Conservation (phyloP, 768 basidiomycete species). For the Kwoniella newhampshirensis region DNA sequence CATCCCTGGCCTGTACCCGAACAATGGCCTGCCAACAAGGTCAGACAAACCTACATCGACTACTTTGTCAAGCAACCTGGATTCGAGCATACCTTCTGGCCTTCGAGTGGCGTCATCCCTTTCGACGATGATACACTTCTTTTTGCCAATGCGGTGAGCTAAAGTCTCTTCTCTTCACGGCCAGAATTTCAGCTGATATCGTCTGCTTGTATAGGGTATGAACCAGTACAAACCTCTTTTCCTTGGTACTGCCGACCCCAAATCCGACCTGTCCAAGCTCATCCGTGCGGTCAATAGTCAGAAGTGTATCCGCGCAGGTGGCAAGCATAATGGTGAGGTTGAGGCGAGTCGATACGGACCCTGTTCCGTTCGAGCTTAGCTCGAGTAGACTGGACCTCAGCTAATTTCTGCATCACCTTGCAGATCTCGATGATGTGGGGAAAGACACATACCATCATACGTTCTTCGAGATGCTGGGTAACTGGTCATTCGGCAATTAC, state of each 20-base stretch:
- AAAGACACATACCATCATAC: slow-evolving; percentile 97
- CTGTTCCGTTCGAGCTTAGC: too few relatives aligned
- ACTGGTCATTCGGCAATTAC: slow-evolving; percentile 99
- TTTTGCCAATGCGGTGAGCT: slow-evolving; percentile 92
- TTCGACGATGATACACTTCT: slow-evolving; percentile 97
- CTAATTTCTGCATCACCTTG: neutral
- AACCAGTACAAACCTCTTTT: slow-evolving; percentile 93
- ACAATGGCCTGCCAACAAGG: slow-evolving; percentile 73
- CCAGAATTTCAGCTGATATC: neutral
- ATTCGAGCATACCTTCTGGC: slow-evolving; percentile 76
- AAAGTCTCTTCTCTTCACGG: neutral
- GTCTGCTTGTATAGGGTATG: slow-evolving; percentile 47
- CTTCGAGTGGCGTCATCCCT: slow-evolving; percentile 87
- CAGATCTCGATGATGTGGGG: slow-evolving; percentile 97
- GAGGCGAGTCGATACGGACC: too few relatives aligned
- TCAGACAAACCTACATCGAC: slow-evolving; percentile 86
- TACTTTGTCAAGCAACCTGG: slow-evolving; percentile 68
- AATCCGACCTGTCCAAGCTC: slow-evolving; percentile 84
- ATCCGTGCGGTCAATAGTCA: slow-evolving; percentile 94
- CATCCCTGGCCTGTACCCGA: slow-evolving; percentile 50
- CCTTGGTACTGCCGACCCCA: slow-evolving; percentile 94
- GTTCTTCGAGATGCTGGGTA: slow-evolving; percentile 99
- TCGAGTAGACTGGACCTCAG: slow-evolving; percentile 8
- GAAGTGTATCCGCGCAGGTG: slow-evolving; percentile 97
- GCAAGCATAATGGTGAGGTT: slow-evolving; percentile 88